Percentiles rank a stretch among this genome's conserved stretches.
Conservation (phyloP, 306 rosid genomes). For the Malus sieversii region DNA sequence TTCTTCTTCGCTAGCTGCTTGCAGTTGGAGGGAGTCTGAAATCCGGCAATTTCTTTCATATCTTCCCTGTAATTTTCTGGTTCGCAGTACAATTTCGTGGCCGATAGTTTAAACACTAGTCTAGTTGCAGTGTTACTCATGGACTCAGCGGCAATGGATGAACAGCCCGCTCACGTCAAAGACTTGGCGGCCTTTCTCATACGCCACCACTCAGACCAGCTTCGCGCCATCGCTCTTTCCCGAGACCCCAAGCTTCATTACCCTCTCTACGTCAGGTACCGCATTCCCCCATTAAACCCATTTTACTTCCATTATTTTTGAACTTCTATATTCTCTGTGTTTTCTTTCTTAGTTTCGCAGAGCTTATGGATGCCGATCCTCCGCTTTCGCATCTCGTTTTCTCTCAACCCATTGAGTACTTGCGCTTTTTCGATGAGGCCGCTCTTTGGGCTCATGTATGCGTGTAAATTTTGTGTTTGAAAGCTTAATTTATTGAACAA, state of each 20-base stretch:
- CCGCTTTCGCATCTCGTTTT: constrained; percentile 52
- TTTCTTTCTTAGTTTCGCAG: constrained; percentile 45
- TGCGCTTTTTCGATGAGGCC: constrained; percentile 70
- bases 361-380: constrained; percentile 62
- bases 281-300: neutral
- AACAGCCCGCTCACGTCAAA: constrained; percentile 22
- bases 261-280: constrained; percentile 60
- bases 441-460: constrained; percentile 73
- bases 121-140: neutral
- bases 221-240: constrained; percentile 52
- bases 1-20: too few relatives aligned
- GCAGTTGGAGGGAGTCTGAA: too few relatives aligned
- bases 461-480: neutral
- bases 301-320: neutral
- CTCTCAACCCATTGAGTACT: constrained; percentile 46
- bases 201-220: constrained; percentile 43
- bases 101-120: neutral
- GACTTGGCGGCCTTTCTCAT: constrained; percentile 48
- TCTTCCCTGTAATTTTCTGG: too few relatives aligned
- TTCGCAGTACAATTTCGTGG: too few relatives aligned
- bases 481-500: neutral
- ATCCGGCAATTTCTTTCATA: too few relatives aligned
- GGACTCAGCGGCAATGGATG: constrained; percentile 15
- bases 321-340: neutral
- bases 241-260: constrained; percentile 60